These are phyloP conservation scores for Debaryomyces sp. DNA, from an alignment of 1,139 yeast genomes.

Conservation along the genomic window DNA sequence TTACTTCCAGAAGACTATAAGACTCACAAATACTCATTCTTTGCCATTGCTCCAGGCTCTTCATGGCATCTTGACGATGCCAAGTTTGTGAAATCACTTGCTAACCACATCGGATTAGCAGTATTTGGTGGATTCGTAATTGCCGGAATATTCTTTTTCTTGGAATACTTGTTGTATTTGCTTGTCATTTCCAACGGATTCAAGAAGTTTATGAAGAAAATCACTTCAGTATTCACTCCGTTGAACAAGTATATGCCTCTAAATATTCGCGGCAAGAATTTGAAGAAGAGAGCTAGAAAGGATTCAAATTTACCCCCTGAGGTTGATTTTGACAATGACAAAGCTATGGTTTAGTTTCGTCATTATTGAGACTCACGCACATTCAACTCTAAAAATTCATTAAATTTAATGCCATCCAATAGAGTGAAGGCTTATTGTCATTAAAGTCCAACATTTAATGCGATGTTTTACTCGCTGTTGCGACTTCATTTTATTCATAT, in stretches of 20 bases:
- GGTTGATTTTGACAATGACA: constrained; percentile 35
- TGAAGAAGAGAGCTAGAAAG: constrained; percentile 51
- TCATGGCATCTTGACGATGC: constrained; percentile 93
- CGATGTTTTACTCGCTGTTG: neutral
- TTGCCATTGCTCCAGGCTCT: constrained; percentile 74
- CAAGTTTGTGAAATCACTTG: constrained; percentile 67
- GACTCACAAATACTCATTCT: constrained; percentile 59
- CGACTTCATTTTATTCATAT: neutral
- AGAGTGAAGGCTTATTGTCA: neutral
- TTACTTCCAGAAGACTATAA: constrained; percentile 75
- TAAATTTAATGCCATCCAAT: neutral
- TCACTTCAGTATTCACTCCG: constrained; percentile 6
- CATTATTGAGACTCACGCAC: neutral
- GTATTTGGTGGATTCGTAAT: constrained; percentile 67
- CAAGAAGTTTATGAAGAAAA: constrained; percentile 25
- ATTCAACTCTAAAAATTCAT: neutral
- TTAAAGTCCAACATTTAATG: neutral
- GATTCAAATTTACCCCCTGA: constrained; percentile 54
- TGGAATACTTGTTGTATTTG: constrained; percentile 65
- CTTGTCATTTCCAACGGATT: constrained; percentile 40
- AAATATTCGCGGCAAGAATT: constrained; percentile 12
- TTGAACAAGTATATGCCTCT: constrained; percentile 1
- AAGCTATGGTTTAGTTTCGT: constrained; percentile 7
- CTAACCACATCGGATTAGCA: constrained; percentile 69
- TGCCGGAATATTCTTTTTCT: constrained; percentile 56